Evolutionary conservation across 805 yeast species (phyloP).

Genomic region (Huiozyma sinensis): DNA sequence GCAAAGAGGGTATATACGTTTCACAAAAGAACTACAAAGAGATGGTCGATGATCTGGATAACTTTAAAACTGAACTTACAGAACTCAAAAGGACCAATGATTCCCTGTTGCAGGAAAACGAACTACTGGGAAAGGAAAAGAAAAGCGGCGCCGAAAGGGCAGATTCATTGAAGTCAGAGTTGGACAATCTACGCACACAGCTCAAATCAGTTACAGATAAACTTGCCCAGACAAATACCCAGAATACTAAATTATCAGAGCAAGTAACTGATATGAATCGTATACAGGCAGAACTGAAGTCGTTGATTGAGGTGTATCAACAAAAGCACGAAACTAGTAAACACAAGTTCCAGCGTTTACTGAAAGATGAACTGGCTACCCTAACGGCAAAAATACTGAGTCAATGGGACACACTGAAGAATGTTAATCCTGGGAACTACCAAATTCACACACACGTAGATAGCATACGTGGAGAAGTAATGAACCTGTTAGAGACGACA

Average conservation of each 20-base stretch:
- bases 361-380: slow-evolving; percentile 15
- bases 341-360: slow-evolving; percentile 12
- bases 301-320: slow-evolving; percentile 11
- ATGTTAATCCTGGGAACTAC: slow-evolving; percentile 3
- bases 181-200: slow-evolving; percentile 10
- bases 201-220: neutral
- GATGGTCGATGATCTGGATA: slow-evolving; percentile 38
- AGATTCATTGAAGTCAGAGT: slow-evolving; percentile 20
- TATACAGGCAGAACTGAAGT: neutral
- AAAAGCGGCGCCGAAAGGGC: slow-evolving; percentile 18
- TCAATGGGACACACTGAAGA: slow-evolving; percentile 5
- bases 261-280: neutral
- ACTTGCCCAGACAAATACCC: neutral
- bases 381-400: slow-evolving; percentile 10
- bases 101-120: slow-evolving; percentile 30
- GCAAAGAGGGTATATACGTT: slow-evolving; percentile 56
- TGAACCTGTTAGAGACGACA: slow-evolving; percentile 8
- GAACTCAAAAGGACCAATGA: slow-evolving; percentile 37
- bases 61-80: slow-evolving; percentile 38
- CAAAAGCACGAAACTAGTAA: slow-evolving; percentile 15
- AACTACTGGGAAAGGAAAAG: slow-evolving; percentile 22
- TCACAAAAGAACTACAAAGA: slow-evolving; percentile 49
- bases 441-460: slow-evolving; percentile 13
- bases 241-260: neutral
- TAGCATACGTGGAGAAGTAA: slow-evolving; percentile 12